Evolutionary conservation across 1,284 basidiomycete genomes (phyloP).

Genomic region (Abortiporus biennis): DNA sequence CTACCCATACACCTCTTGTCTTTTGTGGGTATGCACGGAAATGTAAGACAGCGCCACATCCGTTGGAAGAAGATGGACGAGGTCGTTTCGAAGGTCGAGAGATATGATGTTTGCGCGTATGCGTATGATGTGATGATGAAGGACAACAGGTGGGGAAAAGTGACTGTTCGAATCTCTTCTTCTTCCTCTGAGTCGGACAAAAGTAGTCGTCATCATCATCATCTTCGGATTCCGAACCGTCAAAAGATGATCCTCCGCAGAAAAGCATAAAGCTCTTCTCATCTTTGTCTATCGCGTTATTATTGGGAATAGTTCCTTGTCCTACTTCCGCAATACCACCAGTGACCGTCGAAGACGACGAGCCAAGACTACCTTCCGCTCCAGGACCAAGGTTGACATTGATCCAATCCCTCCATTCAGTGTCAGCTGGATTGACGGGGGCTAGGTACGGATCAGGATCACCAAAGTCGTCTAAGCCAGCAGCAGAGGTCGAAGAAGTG

Average conservation of each 20-base stretch:
- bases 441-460: too few species aligned
- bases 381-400: slow-evolving; percentile 4
- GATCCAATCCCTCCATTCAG: slow-evolving; percentile 19
- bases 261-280: slow-evolving; percentile 37
- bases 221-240: too few species aligned
- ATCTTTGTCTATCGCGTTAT: too few species aligned
- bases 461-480: too few species aligned
- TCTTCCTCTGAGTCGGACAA: slow-evolving; percentile 11
- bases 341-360: too few species aligned
- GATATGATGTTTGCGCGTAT: too few species aligned
- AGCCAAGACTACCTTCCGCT: slow-evolving; percentile 8
- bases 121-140: slow-evolving; percentile 23
- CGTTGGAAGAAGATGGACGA: slow-evolving; percentile 30
- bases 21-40: slow-evolving; percentile 43
- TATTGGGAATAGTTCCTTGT: too few species aligned
- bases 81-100: slow-evolving; percentile 19
- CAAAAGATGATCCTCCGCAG: too few species aligned
- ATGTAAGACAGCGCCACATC: slow-evolving; percentile 58
- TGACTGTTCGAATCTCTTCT: slow-evolving; percentile 16
- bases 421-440: too few species aligned
- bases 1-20: slow-evolving; percentile 49
- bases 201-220: too few species aligned
- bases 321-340: too few species aligned
- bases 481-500: too few species aligned
- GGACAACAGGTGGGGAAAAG: slow-evolving; percentile 21